Conservation (phyloP, 306 rosid species). For the Pyrus communis region DNA sequence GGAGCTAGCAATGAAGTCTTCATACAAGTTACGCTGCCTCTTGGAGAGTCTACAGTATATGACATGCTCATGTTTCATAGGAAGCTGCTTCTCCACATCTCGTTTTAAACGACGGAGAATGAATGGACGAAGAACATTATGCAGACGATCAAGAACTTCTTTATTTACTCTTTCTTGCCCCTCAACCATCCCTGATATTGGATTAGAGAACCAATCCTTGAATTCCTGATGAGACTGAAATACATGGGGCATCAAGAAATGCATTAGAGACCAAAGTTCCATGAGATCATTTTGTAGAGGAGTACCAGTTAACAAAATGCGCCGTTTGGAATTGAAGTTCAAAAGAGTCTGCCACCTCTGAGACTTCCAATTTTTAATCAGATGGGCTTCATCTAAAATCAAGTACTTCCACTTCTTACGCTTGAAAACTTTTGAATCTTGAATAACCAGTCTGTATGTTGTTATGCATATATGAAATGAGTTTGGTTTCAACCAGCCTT, state of each 20-base stretch:
- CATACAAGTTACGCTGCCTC: constrained; percentile 94
- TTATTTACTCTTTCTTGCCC: constrained; percentile 96
- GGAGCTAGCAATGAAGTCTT: constrained; percentile 92
- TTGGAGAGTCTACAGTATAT: constrained; percentile 84
- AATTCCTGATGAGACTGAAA: constrained; percentile 99
- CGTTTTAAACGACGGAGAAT: constrained; percentile 87
- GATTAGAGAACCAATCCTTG: constrained; percentile 98
- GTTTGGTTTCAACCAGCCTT: constrained; percentile 91
- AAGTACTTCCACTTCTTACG: constrained; percentile 99
- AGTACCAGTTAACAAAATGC: constrained; percentile 89
- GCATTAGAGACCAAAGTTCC: constrained; percentile 99
- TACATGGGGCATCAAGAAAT: constrained; percentile 97
- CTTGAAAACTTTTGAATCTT: constrained; percentile 96
- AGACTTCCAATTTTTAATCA: constrained; percentile 98
- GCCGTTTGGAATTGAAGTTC: constrained; percentile 93
- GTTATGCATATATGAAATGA: constrained; percentile 97
- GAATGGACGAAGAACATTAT: constrained; percentile 96
- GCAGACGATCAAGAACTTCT: constrained; percentile 97
- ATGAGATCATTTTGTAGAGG: constrained; percentile 97
- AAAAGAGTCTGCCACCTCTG: constrained; percentile 98
- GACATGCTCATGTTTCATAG: constrained; percentile 90
- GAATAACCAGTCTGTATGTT: constrained; percentile 91
- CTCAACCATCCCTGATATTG: constrained; percentile 99
- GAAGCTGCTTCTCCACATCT: constrained; percentile 98
- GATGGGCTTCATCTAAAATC: constrained; percentile 97